Evolutionary conservation across 2,329 filamentous ascomycete species (phyloP), one percentile per base, ranked within the genome.

Genomic region (Beauveria varroae): DNA sequence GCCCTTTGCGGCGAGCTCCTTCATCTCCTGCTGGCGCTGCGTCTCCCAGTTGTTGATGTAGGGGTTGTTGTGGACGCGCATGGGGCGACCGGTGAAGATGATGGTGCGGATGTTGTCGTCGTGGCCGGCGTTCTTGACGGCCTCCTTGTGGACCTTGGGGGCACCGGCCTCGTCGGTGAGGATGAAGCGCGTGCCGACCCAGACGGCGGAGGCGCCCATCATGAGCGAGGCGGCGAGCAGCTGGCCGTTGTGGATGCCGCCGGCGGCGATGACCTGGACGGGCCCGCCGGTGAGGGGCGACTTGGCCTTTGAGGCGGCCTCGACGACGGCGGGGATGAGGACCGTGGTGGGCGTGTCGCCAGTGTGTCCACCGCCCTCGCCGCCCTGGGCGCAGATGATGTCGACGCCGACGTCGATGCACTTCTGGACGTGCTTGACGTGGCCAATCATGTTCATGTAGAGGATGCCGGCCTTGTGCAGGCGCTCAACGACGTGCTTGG

Each of bases 391-490:
- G 81, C 93, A 98, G 80, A 99, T 98, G 70, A 99, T 89, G 77
- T 99, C 95, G 68, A 87, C 91, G 67, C 93, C 95, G 63, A 93
- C 84, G 56, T 93, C 91, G 65, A 99, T 83, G 77, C 91, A 96
- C 84, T 98, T 99, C 78, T 91, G 85, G 65, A 96, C 93, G 80
- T 99, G 95, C 87, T 99, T 99, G 72, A 95, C 93, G 83, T 99
- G 95, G 67, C 95, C 95, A 74, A 99, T 93, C 95, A 99, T 99
- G 87, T 99, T 99, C 95, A 98, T 98, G 84, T 96, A 96, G 67
- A 96, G 83, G 68, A 99, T 85, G 67, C 93, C 93, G 71, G 86
- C 80, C 72, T 86, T 84, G 84, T 99, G 95, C 52, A 99, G 86
- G 73, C 85, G 89, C 67, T 98, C 92, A 70, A 99, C 92, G 63